phyloP scores from a whole-genome alignment of 345 rosid species.

The Acer campestre region DNA sequence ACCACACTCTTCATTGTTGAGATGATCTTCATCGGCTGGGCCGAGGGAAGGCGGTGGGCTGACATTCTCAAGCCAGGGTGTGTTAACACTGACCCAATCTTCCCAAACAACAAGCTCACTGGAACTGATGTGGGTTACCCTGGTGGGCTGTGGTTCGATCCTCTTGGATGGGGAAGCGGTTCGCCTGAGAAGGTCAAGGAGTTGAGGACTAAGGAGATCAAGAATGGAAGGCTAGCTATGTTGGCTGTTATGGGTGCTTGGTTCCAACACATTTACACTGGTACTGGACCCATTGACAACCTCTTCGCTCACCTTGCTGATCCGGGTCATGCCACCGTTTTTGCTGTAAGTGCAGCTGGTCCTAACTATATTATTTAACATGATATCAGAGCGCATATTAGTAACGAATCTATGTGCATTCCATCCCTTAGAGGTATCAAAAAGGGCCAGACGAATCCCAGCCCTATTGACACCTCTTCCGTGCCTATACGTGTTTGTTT shows the following conservation, averaged over 20 bases:
- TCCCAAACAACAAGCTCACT: conserved; percentile 96
- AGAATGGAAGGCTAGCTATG: conserved; percentile 96
- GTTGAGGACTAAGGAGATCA: conserved; percentile 92
- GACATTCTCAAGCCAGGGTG: conserved; percentile 94
- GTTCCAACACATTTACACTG: conserved; percentile 98
- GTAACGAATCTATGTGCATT: too few relatives aligned
- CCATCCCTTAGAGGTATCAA: too few relatives aligned
- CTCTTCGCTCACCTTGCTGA: conserved; percentile 96
- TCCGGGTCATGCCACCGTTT: conserved; percentile 95
- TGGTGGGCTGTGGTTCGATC: conserved; percentile 99
- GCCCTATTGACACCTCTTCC: too few relatives aligned
- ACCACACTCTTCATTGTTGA: conserved; percentile 81
- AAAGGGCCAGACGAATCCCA: too few relatives aligned
- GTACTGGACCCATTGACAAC: conserved; percentile 96
- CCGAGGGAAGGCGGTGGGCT: conserved; percentile 97
- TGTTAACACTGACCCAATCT: conserved; percentile 93
- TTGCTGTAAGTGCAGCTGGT: conserved; percentile 58
- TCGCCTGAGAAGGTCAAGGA: conserved; percentile 86
- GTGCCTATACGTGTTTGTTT: too few relatives aligned
- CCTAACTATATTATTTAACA: not conserved
- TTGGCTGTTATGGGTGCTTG: conserved; percentile 99
- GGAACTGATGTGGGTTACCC: conserved; percentile 99
- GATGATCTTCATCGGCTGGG: conserved; percentile 91
- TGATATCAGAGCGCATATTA: too few relatives aligned
- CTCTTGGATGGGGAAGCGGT: conserved; percentile 90